Conservation (phyloP, 495 filamentous ascomycete species). For the Penicillium cinerascens region DNA sequence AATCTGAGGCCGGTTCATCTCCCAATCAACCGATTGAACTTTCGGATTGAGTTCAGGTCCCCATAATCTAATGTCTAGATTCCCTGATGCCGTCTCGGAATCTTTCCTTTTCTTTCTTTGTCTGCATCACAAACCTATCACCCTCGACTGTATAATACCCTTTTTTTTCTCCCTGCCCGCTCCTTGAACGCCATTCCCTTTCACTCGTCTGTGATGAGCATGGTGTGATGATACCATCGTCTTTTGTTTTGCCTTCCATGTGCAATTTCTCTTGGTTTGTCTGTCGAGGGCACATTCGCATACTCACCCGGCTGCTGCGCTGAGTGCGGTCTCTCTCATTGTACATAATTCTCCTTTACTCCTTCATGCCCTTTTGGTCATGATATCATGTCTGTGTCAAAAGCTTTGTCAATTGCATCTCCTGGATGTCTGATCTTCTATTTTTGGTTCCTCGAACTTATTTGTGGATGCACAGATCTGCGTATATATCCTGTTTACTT, state of each 20-base stretch:
- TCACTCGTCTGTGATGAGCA: constrained; percentile 25
- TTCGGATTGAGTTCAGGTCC: constrained; percentile 23
- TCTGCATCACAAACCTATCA: constrained; percentile 9
- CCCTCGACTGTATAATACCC: constrained; percentile 31
- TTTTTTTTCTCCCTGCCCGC: constrained; percentile 14
- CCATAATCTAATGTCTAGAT: constrained; percentile 41
- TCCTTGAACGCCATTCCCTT: constrained; percentile 18
- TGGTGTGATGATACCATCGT: constrained; percentile 33
- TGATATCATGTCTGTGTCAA: constrained; percentile 16
- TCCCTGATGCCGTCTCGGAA: constrained; percentile 34
- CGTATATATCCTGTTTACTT: not conserved
- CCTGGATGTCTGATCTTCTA: not conserved
- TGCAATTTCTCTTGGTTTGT: constrained; percentile 8
- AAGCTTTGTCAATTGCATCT: constrained; percentile 19
- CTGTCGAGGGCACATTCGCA: constrained; percentile 21
- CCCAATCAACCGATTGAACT: constrained; percentile 28
- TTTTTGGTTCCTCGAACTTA: not conserved
- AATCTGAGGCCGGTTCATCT: constrained; percentile 22
- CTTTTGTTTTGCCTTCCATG: constrained; percentile 13
- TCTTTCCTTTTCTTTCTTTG: constrained; percentile 16
- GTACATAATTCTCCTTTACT: constrained; percentile 27
- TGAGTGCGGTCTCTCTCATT: constrained; percentile 18
- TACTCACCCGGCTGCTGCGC: constrained; percentile 5
- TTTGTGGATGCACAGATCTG: not conserved
- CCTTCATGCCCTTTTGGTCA: constrained; percentile 6